Conservation (phyloP, 2,329 filamentous ascomycete species). For the Fusarium mundagurra region DNA sequence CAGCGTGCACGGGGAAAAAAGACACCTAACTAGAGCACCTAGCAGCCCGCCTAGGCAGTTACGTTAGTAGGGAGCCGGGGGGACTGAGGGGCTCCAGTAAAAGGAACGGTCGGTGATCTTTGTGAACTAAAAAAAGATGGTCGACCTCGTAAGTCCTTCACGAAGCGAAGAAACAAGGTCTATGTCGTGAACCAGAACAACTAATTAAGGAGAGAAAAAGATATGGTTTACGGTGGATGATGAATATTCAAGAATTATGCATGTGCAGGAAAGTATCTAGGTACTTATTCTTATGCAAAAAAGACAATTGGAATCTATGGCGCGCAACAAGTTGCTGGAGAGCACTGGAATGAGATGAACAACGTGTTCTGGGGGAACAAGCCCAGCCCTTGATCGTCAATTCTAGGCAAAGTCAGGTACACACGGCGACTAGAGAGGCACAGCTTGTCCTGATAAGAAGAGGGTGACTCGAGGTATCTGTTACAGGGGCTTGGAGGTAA, state of each 20-base stretch:
- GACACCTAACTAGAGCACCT: slow-evolving; percentile 17
- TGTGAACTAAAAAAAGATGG: slow-evolving; percentile 21
- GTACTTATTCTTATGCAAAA: background rate
- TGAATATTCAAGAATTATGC: background rate
- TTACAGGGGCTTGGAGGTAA: background rate
- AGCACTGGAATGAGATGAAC: slow-evolving; percentile 33
- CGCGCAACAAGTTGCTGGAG: slow-evolving; percentile 5
- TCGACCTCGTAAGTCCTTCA: background rate
- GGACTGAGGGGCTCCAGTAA: slow-evolving; percentile 7
- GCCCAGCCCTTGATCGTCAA: slow-evolving; percentile 35
- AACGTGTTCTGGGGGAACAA: slow-evolving; percentile 31
- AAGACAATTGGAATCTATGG: slow-evolving; percentile 1
- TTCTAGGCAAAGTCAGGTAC: slow-evolving; percentile 27
- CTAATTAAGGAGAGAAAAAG: background rate
- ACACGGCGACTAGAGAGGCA: background rate
- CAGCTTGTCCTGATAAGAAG: background rate
- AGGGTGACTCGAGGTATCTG: slow-evolving; percentile 18
- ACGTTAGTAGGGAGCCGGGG: background rate
- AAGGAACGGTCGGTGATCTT: background rate
- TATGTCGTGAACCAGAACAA: background rate
- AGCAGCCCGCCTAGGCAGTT: background rate
- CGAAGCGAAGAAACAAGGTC: background rate
- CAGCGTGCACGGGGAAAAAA: slow-evolving; percentile 30
- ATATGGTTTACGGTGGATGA: background rate
- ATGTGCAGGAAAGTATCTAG: background rate